phyloP scores from a whole-genome alignment of 73 alveolate genomes.

The Paraurostyla sp. region DNA sequence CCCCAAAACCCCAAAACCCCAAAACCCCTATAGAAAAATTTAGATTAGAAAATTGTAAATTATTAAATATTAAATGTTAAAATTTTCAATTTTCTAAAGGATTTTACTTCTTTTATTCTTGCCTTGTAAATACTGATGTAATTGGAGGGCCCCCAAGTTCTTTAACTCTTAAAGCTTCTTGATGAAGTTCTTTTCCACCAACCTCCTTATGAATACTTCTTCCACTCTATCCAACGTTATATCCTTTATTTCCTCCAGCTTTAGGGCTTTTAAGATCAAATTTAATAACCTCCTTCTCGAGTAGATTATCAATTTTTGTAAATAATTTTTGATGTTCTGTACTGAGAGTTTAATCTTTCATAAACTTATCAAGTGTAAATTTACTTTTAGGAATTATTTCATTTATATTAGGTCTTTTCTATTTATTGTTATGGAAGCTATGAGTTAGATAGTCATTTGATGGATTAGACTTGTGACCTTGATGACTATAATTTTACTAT shows the following conservation, averaged over 20 bases:
- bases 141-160: constrained; percentile 30
- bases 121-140: constrained; percentile 24
- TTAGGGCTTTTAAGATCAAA: background rate
- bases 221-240: too few species aligned
- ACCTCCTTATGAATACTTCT: background rate
- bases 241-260: too few species aligned
- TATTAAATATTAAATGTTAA: too few species aligned
- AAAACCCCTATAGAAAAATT: too few species aligned
- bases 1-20: too few species aligned
- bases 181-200: background rate
- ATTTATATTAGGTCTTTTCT: background rate
- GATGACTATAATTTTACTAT: background rate
- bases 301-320: constrained; percentile 18
- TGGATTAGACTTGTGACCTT: background rate
- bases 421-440: background rate
- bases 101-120: background rate
- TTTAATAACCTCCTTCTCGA: constrained; percentile 9
- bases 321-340: constrained; percentile 40
- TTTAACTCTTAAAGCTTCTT: background rate
- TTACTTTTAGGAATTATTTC: constrained; percentile 25
- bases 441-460: background rate
- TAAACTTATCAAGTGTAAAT: constrained; percentile 16
- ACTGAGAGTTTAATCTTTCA: constrained; percentile 21
- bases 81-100: constrained; percentile 29
- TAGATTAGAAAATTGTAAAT: too few species aligned